Evolutionary conservation across 2,329 filamentous ascomycete genomes (phyloP), one percentile per base, ranked within the genome.

Genomic region (Pestalotiopsis sp.): DNA sequence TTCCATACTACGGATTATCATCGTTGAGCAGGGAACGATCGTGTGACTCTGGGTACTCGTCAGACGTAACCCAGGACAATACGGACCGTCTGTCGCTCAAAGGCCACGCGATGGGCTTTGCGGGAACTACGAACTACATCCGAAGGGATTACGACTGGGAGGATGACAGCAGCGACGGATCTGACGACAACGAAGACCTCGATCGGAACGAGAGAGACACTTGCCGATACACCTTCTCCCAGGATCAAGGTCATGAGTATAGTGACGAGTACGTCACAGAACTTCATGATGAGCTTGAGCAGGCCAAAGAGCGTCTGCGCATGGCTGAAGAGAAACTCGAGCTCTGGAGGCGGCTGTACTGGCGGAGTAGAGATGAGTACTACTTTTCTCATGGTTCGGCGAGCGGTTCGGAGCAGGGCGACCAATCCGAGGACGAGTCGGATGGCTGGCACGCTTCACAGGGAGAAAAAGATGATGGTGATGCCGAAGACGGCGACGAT

Each of bases 281-380:
- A 44, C 62, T 65, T 4, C 40, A 56, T 26, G 24, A 35, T 13
- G 62, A 65, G 48, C 48, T 65, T 11, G 17, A 38, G 2, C 24
- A 55, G 4, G 62, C 48, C n/a, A 17, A 30, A 3, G 62, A 65
- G 24, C 40, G 48, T 39, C 44, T 65, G 14, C 17, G 11, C 4
- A 30, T 22, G 17, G 48, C 44, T 10, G 22, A 65, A 26, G 52
- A 48, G 10, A 57, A 55, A n/a, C 26, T 35, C 22, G 10, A 56
- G 17, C 13, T 5, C 2, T 65, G 40, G 40, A 22, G n/a, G 11
- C 22, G 14, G 9, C 14, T 55, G 10, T 65, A 65, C 48, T 65
- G 62, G 62, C n/a, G 24, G 24, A 24, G 24, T 14, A 30, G 62
- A 39, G 62, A 56, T 35, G 62, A 65, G 9, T 65, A 65, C 48